A percentile compares a stretch with the other conserved stretches of the same genome.
phyloP scores from a whole-genome alignment of 805 yeast species.

The Hanseniaspora occidentalis region DNA sequence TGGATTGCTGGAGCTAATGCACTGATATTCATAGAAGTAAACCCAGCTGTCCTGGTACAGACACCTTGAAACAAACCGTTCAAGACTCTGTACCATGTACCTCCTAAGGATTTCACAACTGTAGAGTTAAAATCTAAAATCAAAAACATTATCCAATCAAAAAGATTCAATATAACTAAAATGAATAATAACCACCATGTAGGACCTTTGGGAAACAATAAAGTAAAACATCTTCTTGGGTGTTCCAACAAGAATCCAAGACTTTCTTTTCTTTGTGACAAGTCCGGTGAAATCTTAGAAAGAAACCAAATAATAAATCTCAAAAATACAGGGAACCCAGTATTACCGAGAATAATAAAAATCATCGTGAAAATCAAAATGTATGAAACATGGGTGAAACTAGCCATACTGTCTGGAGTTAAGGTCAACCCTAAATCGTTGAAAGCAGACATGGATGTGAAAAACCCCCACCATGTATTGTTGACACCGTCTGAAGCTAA shows the following conservation, averaged over 20 bases:
- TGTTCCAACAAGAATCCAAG: conserved; percentile 81
- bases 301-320: conserved; percentile 74
- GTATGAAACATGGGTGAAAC: conserved; percentile 54
- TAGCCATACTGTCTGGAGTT: conserved; percentile 66
- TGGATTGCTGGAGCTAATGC: conserved; percentile 80
- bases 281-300: conserved; percentile 52
- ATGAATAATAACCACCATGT: conserved; percentile 90
- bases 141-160: conserved; percentile 72
- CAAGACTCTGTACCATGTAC: conserved; percentile 39
- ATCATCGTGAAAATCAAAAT: conserved; percentile 50
- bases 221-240: conserved; percentile 92
- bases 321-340: conserved; percentile 81
- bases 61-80: conserved; percentile 87
- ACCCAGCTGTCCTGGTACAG: conserved; percentile 90
- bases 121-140: conserved; percentile 54
- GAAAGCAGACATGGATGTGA: conserved; percentile 67
- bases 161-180: conserved; percentile 54
- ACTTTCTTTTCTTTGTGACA: conserved; percentile 58
- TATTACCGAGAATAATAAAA: conserved; percentile 82
- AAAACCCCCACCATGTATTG: conserved; percentile 90
- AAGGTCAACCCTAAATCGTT: conserved; percentile 78
- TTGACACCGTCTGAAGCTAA: conserved; percentile 47
- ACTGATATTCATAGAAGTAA: conserved; percentile 58
- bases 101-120: conserved; percentile 30
- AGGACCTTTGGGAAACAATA: conserved; percentile 82